A percentile compares a stretch with the other conserved stretches of the same genome.
phyloP scores from a whole-genome alignment of 495 filamentous ascomycete genomes.

The Aspergillus kassunensis region DNA sequence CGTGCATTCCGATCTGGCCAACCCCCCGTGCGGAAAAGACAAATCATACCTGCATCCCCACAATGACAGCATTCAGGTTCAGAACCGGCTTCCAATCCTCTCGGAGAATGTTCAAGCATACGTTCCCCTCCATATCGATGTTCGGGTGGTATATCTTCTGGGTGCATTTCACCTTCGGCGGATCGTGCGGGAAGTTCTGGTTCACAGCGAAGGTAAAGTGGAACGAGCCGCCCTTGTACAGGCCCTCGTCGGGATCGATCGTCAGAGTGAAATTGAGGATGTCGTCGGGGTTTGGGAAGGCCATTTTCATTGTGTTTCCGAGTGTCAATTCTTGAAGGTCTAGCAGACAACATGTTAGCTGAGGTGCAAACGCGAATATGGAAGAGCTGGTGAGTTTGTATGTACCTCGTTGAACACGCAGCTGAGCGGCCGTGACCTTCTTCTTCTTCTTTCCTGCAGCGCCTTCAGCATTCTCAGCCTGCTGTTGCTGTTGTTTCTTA shows the following conservation, averaged over 20 bases:
- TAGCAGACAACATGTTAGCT: constrained; percentile 28
- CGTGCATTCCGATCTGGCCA: too few species aligned
- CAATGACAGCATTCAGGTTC: constrained; percentile 94
- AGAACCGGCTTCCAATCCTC: constrained; percentile 99
- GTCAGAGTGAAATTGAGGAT: constrained; percentile 93
- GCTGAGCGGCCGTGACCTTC: constrained; percentile 93
- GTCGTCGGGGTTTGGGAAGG: constrained; percentile 92
- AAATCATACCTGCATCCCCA: constrained; percentile 74
- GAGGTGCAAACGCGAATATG: background rate
- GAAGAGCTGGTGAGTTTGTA: background rate
- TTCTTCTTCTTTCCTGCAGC: constrained; percentile 82
- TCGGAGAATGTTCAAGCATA: constrained; percentile 92
- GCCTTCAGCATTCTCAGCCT: constrained; percentile 83
- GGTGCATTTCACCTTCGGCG: constrained; percentile 94
- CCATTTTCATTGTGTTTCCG: constrained; percentile 84
- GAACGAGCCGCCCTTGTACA: constrained; percentile 91
- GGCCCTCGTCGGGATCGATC: constrained; percentile 95
- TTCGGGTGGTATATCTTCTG: constrained; percentile 99
- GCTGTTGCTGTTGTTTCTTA: constrained; percentile 81
- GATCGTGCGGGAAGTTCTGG: constrained; percentile 94
- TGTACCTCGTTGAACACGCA: constrained; percentile 93
- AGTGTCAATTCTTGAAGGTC: constrained; percentile 91
- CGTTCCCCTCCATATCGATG: constrained; percentile 96
- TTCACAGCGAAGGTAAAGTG: constrained; percentile 88
- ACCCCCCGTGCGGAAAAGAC: background rate